These are phyloP conservation scores for Cryptococcus floricola DNA, from an alignment of 1,284 basidiomycete species.

Conservation along the genomic window DNA sequence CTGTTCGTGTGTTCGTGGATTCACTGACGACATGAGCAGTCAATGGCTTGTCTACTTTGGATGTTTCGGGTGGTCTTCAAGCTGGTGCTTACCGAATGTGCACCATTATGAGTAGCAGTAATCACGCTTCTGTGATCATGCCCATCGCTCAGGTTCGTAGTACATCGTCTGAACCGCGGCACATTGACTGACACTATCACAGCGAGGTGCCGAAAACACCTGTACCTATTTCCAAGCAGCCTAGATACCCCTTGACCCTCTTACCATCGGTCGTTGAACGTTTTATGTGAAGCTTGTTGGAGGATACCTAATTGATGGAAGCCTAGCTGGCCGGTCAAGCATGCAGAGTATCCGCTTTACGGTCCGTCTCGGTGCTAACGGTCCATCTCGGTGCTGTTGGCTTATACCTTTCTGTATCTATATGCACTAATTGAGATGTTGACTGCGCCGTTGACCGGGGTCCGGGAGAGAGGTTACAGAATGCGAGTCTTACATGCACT, in stretches of 20 bases:
- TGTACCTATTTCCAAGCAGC: slow-evolving; percentile 15
- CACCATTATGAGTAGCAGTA: slow-evolving; percentile 50
- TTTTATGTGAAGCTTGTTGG: neutral
- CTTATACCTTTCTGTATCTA: too few species aligned
- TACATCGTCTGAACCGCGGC: too few species aligned
- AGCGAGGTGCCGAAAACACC: slow-evolving; percentile 27
- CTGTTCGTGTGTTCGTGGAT: too few species aligned
- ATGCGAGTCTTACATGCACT: too few species aligned
- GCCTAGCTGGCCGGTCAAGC: neutral
- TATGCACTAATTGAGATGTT: too few species aligned
- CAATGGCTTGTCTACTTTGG: slow-evolving; percentile 55
- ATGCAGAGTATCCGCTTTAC: neutral
- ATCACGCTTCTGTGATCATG: slow-evolving; percentile 59
- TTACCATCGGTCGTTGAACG: too few species aligned
- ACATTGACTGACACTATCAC: neutral
- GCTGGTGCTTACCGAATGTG: slow-evolving; percentile 60
- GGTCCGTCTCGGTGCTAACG: too few species aligned
- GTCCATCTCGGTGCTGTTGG: too few species aligned
- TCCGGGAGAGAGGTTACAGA: too few species aligned
- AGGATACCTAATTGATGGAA: neutral
- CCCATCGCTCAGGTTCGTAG: slow-evolving; percentile 17
- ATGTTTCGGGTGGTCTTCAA: slow-evolving; percentile 58
- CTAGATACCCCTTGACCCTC: neutral
- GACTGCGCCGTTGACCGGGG: too few species aligned
- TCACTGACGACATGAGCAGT: slow-evolving; percentile 37